Evolutionary conservation across 2,329 filamentous ascomycete species (phyloP), one percentile per base, ranked within the genome.

Genomic region (Eutypa lata): DNA sequence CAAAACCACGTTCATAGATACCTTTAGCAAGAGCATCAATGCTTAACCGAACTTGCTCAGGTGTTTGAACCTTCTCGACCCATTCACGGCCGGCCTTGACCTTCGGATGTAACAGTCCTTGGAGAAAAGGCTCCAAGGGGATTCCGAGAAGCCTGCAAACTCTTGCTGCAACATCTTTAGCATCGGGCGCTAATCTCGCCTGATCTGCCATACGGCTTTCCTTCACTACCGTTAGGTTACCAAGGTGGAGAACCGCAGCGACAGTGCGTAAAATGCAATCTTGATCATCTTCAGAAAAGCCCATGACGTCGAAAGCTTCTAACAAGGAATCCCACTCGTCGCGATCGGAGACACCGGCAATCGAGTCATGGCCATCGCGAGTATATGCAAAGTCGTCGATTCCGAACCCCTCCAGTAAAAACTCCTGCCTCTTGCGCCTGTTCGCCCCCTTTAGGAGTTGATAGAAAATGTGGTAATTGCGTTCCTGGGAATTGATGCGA

Each of bases 51-150:
- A 97, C 95, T 69, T 99, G 94, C 59, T 99, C 95, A 0, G 94
- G 93, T 1, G 93, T 97, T 68, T 99, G 94, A 1, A 95, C 92
- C 70, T 97, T 99, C 68, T 97, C 92, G 2, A 99, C 94, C 94
- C 93, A 97, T 73, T 99, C 94, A 49, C 92, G 85, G 19, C 94
- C 94, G 42, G 94, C 94, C 72, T 96, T 97, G 40, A 99, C 95
- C 53, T 86, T 90, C 10, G 94, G 94, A 66, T 97, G 94, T 11
- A 99, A 78, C 5, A 99, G 76, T 0, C 91, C 92, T 67, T 91
- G 90, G 11, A 96, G 78, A 59, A 99, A 99, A 2, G 89, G 84
- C 38, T 97, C 92, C 0, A 88, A 67, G 2, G 89, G 82, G 18
- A 99, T 92, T 0, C 92, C 93, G 5, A 97, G 81, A 26, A 99